Evolutionary conservation across 192 early-diverging fungal species (phyloP).

Genomic region (Entomortierella chlamydospora): DNA sequence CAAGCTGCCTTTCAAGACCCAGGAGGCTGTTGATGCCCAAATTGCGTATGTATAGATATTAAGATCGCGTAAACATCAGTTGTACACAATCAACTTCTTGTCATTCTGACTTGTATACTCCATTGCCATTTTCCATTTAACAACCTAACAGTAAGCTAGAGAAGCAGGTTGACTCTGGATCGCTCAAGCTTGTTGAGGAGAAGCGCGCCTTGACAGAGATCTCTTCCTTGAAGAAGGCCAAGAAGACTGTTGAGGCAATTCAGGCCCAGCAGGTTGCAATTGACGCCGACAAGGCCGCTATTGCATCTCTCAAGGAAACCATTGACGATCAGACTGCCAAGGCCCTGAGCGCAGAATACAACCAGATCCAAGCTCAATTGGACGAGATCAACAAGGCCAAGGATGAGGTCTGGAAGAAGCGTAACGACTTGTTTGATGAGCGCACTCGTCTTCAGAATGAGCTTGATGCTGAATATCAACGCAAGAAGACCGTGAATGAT

Average conservation of each 20-base stretch:
- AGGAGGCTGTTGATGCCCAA: slow-evolving; percentile 81
- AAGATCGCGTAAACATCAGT: not conserved
- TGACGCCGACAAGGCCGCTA: slow-evolving; percentile 65
- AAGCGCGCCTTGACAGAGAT: slow-evolving; percentile 89
- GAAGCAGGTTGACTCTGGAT: slow-evolving; percentile 81
- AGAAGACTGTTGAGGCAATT: slow-evolving; percentile 74
- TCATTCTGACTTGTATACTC: no score
- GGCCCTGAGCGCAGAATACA: slow-evolving; percentile 75
- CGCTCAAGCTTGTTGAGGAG: slow-evolving; percentile 86
- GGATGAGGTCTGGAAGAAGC: slow-evolving; percentile 70
- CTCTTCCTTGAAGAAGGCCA: slow-evolving; percentile 78
- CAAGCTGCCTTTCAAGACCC: slow-evolving; percentile 83
- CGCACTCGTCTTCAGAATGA: slow-evolving; percentile 76
- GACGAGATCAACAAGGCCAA: slow-evolving; percentile 71
- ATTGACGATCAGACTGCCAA: slow-evolving; percentile 74
- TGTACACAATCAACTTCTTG: not conserved
- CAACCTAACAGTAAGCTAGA: slow-evolving; percentile 71
- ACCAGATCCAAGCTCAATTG: slow-evolving; percentile 79
- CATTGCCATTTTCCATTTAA: not conserved
- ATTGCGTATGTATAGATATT: slow-evolving; percentile 67
- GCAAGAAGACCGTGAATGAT: slow-evolving; percentile 74
- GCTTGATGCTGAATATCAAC: slow-evolving; percentile 76
- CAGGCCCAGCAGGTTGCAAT: slow-evolving; percentile 68
- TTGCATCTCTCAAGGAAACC: slow-evolving; percentile 75
- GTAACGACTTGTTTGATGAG: slow-evolving; percentile 76